Base-by-base conservation (phyloP, 805 yeast species). In the Nakazawaea ernobii region DNA sequence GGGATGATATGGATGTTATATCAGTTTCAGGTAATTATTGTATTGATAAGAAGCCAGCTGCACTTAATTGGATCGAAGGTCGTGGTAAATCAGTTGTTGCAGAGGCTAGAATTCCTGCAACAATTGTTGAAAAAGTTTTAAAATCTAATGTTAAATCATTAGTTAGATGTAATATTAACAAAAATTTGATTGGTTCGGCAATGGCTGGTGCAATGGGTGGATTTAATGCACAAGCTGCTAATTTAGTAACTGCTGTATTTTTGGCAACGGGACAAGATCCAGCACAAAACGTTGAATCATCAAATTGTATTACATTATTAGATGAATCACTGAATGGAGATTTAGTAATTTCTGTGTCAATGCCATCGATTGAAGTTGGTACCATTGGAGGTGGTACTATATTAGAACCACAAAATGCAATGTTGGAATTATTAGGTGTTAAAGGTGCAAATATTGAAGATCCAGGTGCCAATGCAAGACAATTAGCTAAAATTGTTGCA, bases 381-480 rank as follows among this genome's bases (percentile, higher is more conserved):
- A 94, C 99, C 2, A 90, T 94, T 66, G 99, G 99, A 49, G 99
- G 99, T 54, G 99, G 99, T 62, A 94, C 99, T 3, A 87, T 94
- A 53, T 77, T 94, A 59, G 98, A 87, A 61, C 97, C 99, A 37
- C 99, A 94, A 70, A 86, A 91, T 43, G 88, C 98, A 20, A 89
- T 94, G 96, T 74, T 94, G 50, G 98, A 94, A 59, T 71, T 94
- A 55, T 74, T 94, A 52, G 97, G 98, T 35, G 96, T 94, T 41
- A 82, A 86, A 57, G 99, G 99, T 3, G 97, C 99, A 4, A 95
- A 91, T 64, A 86, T 95, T 35, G 83, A 91, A 4, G 79, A 74
- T 45, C 98, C 99, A 1, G 99, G 99, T 56, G 86, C 82, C 45
- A 94, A 94, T 67, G 95, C 99, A 15, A 82, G 95, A 61, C 95